These are phyloP conservation scores for Coprinopsis strossmayeri DNA, from an alignment of 768 basidiomycete species.

Conservation along the genomic window DNA sequence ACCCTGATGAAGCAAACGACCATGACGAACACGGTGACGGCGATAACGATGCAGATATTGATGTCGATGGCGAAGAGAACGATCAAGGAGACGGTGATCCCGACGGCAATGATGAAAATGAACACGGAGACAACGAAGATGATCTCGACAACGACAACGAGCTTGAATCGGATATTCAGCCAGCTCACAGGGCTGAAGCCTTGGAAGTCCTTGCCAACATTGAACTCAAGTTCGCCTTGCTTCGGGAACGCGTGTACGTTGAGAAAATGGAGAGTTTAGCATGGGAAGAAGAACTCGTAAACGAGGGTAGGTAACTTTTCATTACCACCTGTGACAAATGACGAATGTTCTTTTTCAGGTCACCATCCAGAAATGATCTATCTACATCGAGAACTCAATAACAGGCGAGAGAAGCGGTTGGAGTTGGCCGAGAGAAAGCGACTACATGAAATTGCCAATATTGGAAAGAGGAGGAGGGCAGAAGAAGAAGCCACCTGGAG, in stretches of 20 bases:
- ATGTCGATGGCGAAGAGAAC: conserved; percentile 23
- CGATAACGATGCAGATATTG: conserved; percentile 19
- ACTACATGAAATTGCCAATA: conserved; percentile 57
- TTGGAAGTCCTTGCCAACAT: conserved; percentile 84
- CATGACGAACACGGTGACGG: conserved; percentile 15
- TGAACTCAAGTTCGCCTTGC: conserved; percentile 86
- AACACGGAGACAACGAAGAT: conserved; percentile 27
- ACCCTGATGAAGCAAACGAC: conserved; percentile 18
- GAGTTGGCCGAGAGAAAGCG: conserved; percentile 75
- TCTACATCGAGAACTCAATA: conserved; percentile 71
- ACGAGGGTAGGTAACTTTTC: conserved; percentile 71
- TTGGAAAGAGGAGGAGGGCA: conserved; percentile 52
- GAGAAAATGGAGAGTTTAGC: conserved; percentile 92
- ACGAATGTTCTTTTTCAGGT: conserved; percentile 34
- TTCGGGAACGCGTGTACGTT: conserved; percentile 83
- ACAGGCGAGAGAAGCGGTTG: conserved; percentile 74
- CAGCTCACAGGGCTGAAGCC: conserved; percentile 80
- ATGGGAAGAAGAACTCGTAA: conserved; percentile 80
- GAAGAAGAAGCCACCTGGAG: conserved; percentile 82
- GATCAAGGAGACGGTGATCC: conserved; percentile 2
- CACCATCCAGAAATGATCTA: conserved; percentile 84
- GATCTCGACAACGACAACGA: conserved; percentile 25
- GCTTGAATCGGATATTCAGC: conserved; percentile 54
- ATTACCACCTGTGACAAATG: too few species aligned
- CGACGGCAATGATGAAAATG: conserved; percentile 21